Base-by-base conservation (phyloP, 495 filamentous ascomycete species). In the Terfezia boudieri region DNA sequence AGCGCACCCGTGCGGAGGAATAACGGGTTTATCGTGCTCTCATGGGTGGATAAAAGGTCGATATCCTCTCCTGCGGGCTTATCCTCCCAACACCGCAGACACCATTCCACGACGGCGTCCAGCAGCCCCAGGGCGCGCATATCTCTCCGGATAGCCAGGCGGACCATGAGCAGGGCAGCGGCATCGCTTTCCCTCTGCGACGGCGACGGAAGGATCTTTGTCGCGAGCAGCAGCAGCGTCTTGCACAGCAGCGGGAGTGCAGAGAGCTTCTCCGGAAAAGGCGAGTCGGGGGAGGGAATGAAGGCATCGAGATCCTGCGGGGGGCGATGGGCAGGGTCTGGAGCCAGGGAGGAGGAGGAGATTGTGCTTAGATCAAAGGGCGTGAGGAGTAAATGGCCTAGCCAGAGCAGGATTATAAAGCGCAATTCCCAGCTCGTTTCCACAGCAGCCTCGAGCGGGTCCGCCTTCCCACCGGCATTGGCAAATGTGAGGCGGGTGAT, bases 311-410 rank as follows among this genome's bases (percentile, higher is more conserved):
- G 63, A n/a, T 71, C 66, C 9, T 67, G 69, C 0, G 64, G 60
- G 5, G 69, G 66, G 0, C 0, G 43, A 14, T 48, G 4, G 4
- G 43, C 14, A 0, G 3, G 0, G 3, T 23, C 36, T 35, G 53
- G 26, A 5, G 32, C 41, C 11, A 6, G 41, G 8, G 20, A 20
- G 43, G 20, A 5, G 14, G 49, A 17, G 49, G 89, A 94, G 54
- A 98, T 83, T 8, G 82, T 84, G 17, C 79, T 72, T 52, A 99
- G 71, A 60, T 94, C 89, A 67, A 96, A 96, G 0, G 90, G 90
- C 11, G 84, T 83, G n/a, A 95, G 76, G 60, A 93, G 73, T 2
- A 96, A 70, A 67, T 96, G 92, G 2, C 84, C 88, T 8, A 99
- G 73, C 90, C 90, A 99, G 37, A 94, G 73, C 9, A 99, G 69